Evolutionary conservation across 139 green algal species (phyloP).

Genomic region (Raphidocelis subcapitata): DNA sequence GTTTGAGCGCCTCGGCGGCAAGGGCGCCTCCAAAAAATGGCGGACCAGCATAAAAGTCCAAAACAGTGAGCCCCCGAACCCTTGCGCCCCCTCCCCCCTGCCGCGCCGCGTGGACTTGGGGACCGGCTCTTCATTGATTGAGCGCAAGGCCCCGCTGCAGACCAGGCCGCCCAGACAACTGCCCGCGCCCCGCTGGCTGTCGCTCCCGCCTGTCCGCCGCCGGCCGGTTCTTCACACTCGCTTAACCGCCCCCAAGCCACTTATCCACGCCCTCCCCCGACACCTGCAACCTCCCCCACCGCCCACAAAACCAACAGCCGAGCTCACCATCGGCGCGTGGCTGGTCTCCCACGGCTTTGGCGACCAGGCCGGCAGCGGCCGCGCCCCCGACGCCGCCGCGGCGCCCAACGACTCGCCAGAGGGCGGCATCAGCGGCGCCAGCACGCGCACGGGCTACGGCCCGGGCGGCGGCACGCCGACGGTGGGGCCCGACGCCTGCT

Average conservation of each 20-base stretch:
- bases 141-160: background rate
- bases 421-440: background rate
- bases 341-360: background rate
- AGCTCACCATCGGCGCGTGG: background rate
- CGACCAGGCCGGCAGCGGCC: background rate
- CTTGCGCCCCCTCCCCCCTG: too few species aligned
- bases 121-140: background rate
- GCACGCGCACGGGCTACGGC: too few species aligned
- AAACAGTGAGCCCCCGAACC: background rate
- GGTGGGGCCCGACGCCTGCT: conserved; percentile 3
- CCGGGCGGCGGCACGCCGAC: background rate
- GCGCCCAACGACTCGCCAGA: background rate
- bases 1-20: conserved; percentile 40
- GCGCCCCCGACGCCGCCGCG: conserved; percentile 3
- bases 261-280: background rate
- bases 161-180: background rate
- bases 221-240: background rate
- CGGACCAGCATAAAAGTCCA: conserved; percentile 31
- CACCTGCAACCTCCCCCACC: background rate
- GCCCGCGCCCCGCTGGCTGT: background rate
- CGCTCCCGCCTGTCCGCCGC: background rate
- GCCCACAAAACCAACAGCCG: background rate
- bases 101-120: background rate
- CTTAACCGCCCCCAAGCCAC: background rate
- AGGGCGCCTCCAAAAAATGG: conserved; percentile 39